A percentile compares a stretch with the other conserved stretches of the same genome.
These are phyloP conservation scores for Euphorbia lathyris DNA, from an alignment of 345 rosid genomes.

Conservation along the genomic window DNA sequence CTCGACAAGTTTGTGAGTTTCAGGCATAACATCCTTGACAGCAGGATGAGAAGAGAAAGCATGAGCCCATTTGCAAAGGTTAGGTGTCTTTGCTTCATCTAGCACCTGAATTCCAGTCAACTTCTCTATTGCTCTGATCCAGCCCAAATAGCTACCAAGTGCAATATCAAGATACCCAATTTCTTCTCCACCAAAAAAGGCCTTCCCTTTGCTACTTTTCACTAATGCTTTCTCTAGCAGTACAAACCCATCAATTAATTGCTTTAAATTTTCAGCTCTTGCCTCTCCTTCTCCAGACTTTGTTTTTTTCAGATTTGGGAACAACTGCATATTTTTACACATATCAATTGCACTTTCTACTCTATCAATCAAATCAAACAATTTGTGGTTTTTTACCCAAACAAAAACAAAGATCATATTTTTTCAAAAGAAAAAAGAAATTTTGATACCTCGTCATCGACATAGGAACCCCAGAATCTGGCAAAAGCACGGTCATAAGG, in stretches of 20 bases:
- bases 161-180: slow-evolving; percentile 70
- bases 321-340: slow-evolving; percentile 40
- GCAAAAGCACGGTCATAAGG: slow-evolving; percentile 64
- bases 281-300: slow-evolving; percentile 31
- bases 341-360: not conserved
- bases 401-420: no score
- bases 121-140: slow-evolving; percentile 52
- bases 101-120: slow-evolving; percentile 32
- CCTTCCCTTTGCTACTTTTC: slow-evolving; percentile 54
- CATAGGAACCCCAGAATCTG: slow-evolving; percentile 71
- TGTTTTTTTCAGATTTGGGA: slow-evolving; percentile 31
- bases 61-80: slow-evolving; percentile 50
- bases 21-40: slow-evolving; percentile 61
- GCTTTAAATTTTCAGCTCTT: slow-evolving; percentile 27
- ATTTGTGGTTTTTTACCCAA: no score
- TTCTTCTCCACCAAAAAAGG: slow-evolving; percentile 62
- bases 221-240: slow-evolving; percentile 47
- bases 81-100: slow-evolving; percentile 40
- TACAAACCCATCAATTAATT: slow-evolving; percentile 37
- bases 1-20: slow-evolving; percentile 57
- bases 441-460: slow-evolving; percentile 56
- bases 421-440: not conserved
- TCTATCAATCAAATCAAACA: not conserved
- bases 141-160: slow-evolving; percentile 49
- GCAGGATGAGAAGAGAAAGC: slow-evolving; percentile 46